Conservation (phyloP, 129 eudicot genomes). For the Ambrosia trifida region DNA sequence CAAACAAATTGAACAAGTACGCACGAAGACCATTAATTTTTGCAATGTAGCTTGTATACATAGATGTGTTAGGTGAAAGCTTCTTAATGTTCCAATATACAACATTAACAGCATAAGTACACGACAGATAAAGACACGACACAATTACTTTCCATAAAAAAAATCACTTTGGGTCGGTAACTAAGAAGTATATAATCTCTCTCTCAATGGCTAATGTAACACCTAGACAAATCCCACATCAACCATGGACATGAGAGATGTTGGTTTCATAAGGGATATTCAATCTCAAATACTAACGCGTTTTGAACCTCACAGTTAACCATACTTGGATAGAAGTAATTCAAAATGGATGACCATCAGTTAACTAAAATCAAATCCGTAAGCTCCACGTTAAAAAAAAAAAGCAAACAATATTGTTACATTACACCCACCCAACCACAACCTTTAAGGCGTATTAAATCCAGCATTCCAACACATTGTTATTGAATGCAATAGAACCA, state of each 20-base stretch:
- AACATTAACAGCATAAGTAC: not conserved
- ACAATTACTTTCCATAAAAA: no score
- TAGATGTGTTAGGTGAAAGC: slow-evolving; percentile 2
- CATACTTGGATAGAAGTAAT: no score
- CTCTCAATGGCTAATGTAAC: not conserved
- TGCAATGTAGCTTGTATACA: not conserved
- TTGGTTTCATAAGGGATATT: no score
- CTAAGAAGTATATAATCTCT: not conserved
- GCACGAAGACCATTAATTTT: not conserved
- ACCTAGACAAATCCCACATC: not conserved
- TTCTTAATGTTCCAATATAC: not conserved
- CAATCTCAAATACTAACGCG: not conserved
- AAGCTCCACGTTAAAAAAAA: no score
- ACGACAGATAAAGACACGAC: not conserved
- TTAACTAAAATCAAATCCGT: not conserved
- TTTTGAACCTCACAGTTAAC: not conserved
- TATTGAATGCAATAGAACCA: not conserved
- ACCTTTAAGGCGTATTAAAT: not conserved
- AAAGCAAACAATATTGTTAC: no score
- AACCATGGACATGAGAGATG: not conserved
- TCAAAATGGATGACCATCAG: not conserved
- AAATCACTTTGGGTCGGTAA: not conserved
- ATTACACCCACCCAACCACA: not conserved
- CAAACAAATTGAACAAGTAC: not conserved
- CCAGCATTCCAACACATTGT: not conserved